These are phyloP conservation scores for Talaromyces sp. DNA, from an alignment of 2,329 filamentous ascomycete genomes.

Conservation along the genomic window DNA sequence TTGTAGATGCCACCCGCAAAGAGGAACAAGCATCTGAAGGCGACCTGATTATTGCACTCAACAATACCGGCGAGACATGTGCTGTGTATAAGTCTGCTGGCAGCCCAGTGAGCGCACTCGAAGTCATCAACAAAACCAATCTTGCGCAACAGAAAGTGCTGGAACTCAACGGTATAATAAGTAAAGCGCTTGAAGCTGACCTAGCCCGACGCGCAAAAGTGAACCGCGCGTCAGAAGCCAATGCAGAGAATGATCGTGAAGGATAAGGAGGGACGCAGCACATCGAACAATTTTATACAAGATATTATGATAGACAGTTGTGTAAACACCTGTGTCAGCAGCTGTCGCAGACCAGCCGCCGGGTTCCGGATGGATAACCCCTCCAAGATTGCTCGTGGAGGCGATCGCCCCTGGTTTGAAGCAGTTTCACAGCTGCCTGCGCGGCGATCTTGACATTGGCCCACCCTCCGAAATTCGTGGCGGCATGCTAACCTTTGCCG, in stretches of 20 bases:
- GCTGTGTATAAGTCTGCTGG: constrained; percentile 90
- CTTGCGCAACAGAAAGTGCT: constrained; percentile 75
- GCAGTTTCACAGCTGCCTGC: constrained; percentile 14
- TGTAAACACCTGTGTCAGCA: not conserved
- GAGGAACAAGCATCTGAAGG: constrained; percentile 60
- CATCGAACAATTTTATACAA: constrained; percentile 2
- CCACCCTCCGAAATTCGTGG: not conserved
- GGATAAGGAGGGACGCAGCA: constrained; percentile 12
- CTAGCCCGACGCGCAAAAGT: constrained; percentile 59
- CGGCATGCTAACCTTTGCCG: not conserved
- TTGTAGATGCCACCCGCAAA: constrained; percentile 46
- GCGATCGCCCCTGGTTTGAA: constrained; percentile 9
- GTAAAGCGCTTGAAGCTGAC: constrained; percentile 72
- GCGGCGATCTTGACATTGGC: not conserved
- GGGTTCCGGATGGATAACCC: not conserved
- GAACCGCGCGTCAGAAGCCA: constrained; percentile 77
- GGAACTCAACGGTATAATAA: constrained; percentile 71
- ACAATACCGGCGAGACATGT: constrained; percentile 85
- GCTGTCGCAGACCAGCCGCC: constrained; percentile 1
- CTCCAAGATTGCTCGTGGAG: constrained; percentile 4
- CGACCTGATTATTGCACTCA: constrained; percentile 75
- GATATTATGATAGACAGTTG: not conserved
- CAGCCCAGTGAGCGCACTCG: constrained; percentile 72
- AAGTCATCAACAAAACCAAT: constrained; percentile 71
- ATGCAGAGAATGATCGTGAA: constrained; percentile 79